phyloP scores from a whole-genome alignment of 768 basidiomycete genomes.

The Termitomyces titanicus region DNA sequence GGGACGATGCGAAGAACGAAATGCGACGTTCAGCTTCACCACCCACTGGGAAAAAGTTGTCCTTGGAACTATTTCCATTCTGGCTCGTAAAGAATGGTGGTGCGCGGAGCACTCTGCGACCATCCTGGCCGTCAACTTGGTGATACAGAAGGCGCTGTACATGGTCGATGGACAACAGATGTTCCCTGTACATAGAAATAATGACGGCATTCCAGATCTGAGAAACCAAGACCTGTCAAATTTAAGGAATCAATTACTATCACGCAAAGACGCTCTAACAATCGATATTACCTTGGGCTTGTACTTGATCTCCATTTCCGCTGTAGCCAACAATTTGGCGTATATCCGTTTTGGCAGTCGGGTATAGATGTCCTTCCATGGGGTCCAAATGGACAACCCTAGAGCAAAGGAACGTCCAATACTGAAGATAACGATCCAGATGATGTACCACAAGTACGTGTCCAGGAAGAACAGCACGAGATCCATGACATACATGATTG shows the following conservation, averaged over 20 bases:
- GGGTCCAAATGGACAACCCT: constrained; percentile 98
- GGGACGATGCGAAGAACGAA: constrained; percentile 97
- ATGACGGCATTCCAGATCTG: constrained; percentile 99
- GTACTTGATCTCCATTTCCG: constrained; percentile 99
- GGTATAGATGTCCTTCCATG: constrained; percentile 97
- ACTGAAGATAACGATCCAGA: constrained; percentile 96
- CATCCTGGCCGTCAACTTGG: constrained; percentile 88
- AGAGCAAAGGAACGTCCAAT: constrained; percentile 87
- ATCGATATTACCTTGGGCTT: constrained; percentile 78
- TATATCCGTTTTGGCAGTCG: constrained; percentile 97
- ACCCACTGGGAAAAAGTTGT: constrained; percentile 89
- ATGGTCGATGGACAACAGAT: constrained; percentile 95
- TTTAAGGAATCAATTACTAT: not conserved
- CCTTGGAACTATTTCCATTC: constrained; percentile 61
- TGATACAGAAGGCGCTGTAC: constrained; percentile 97
- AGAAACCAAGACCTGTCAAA: constrained; percentile 77
- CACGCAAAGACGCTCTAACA: not conserved
- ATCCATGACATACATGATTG: constrained; percentile 99
- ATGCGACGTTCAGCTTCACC: constrained; percentile 97
- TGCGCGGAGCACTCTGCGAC: constrained; percentile 88
- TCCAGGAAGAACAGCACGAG: constrained; percentile 97
- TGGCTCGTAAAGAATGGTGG: constrained; percentile 99
- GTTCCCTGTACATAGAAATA: constrained; percentile 99
- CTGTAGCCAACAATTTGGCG: constrained; percentile 92
- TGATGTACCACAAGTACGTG: constrained; percentile 99